Base-by-base conservation (phyloP, 306 rosid species). In the Mucuna pruriens region DNA sequence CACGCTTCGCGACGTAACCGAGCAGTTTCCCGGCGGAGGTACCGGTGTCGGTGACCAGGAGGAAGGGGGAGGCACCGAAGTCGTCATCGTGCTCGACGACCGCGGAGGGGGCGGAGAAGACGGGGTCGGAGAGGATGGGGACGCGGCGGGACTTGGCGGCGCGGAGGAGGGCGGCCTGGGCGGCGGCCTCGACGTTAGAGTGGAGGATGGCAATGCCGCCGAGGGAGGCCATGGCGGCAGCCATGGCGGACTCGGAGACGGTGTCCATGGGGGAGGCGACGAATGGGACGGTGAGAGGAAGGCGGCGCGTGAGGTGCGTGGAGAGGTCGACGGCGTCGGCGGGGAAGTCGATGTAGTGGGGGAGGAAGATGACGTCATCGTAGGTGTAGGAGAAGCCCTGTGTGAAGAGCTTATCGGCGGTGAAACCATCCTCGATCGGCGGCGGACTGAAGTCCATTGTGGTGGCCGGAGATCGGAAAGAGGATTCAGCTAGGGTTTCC, bases 251-350 rank as follows among this genome's bases (percentile, higher is more conserved):
- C 78, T 92, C 98, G 7, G 97, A 92, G 52, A 94, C 93, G 13
- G 97, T 92, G 74, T 94, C 98, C 98, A 94, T 92, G 0, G 98
- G 98, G n/a, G 98, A 94, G n/a, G 98, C 90, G 12, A 92, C 91
- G 73, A 92, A 74, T 42, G 98, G 98, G n/a, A 86, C 57, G 12
- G 89, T 75, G 63, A 92, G 94, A 0, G 86, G 48, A 62, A 94
- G 6, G 31, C 85, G 88, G 68, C 97, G 97, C 58, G 86, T 85
- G 82, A 94, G 89, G 2, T 71, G 79, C 48, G 98, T 80, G 75
- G 84, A 62, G 46, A 92, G 89, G 23, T 71, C 77, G 79, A 94
- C 98, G 8, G 89, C 60, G 34, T 91, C 97, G 19, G 94, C 89
- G 45, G 97, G 75, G 86, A 94, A 94, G 86, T 92, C 98, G 74